Base-by-base conservation (phyloP, 352 stramenopile genomes). In the Phytophthora foliorum region DNA sequence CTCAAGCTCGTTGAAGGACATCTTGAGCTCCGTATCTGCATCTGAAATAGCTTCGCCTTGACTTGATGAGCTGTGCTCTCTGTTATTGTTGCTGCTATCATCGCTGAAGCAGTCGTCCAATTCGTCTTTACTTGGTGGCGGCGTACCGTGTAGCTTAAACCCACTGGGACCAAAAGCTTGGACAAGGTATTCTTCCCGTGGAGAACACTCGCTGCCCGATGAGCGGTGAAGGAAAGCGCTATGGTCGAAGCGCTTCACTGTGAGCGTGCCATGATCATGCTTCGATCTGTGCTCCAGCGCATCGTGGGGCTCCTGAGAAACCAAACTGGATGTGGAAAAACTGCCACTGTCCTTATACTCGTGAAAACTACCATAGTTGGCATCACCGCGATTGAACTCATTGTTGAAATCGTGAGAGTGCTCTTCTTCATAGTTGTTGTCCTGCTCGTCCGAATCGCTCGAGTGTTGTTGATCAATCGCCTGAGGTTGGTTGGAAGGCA, bases 161-260 rank as follows among this genome's bases (percentile, higher is more conserved):
- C 79, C 72, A 31, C 71, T 71, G 4, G 84, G 82, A 9, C 85
- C 80, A 54, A 93, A 93, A 6, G 85, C 85, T 4, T 85, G 85
- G n/a, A 93, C 74, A 31, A 93, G 77, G 52, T 81, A 89, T 36
- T 90, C 83, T 66, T 93, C 85, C 0, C 85, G 78, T 14, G 85
- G 85, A 32, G 83, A 90, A 22, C 74, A 87, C n/a, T 90, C 78
- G 19, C 44, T 76, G 19, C 38, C 42, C 17, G 51, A 45, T 3
- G 58, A 63, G 44, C 49, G 63, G 44, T 74, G 65, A 16, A 77
- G 62, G 19, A 75, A 72, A n/a, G 64, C 31, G 16, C 42, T 64
- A 49, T 69, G 68, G 25, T 72, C 63, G 27, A 69, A 48, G 38
- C 54, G 63, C 41, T 72, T 74, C 46, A 41, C 57, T 50, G 39